Conservation (phyloP, 192 early-diverging fungal species). For the Jimgerdemannia lactiflua region DNA sequence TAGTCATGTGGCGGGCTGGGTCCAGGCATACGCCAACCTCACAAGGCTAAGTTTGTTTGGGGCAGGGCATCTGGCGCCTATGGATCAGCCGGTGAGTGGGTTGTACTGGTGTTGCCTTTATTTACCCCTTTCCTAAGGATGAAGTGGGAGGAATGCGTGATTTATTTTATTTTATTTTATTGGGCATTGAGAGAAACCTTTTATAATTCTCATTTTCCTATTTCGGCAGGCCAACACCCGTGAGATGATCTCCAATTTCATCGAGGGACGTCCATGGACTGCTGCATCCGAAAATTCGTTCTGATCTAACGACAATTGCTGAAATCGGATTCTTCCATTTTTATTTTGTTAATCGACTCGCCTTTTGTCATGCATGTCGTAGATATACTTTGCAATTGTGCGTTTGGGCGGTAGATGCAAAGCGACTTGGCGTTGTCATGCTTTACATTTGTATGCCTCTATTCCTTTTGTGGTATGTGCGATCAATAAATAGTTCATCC, state of each 20-base stretch:
- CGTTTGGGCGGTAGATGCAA: too few species aligned
- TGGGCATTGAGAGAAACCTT: neutral
- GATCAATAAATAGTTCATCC: too few species aligned
- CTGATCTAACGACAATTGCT: too few species aligned
- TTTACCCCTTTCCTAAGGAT: neutral
- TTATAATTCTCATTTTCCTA: neutral
- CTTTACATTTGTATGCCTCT: too few species aligned
- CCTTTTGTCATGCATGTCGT: too few species aligned
- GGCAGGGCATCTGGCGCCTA: constrained; percentile 76
- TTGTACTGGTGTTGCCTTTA: neutral
- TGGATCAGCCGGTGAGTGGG: constrained; percentile 50
- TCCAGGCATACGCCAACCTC: constrained; percentile 49
- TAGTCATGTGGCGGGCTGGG: constrained; percentile 53
- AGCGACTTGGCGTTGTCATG: too few species aligned
- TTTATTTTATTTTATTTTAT: neutral
- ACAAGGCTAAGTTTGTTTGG: constrained; percentile 55
- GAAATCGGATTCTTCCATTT: too few species aligned
- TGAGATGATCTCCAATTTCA: constrained; percentile 42
- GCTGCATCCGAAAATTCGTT: too few species aligned
- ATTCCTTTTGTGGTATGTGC: too few species aligned
- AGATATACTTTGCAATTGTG: too few species aligned
- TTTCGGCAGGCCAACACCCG: constrained; percentile 2
- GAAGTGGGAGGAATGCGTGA: neutral
- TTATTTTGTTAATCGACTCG: too few species aligned
- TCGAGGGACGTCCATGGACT: constrained; percentile 24